A percentile compares a stretch with the other conserved stretches of the same genome.
Evolutionary conservation across 805 yeast species (phyloP).

Genomic region (Suhomyces prunicola): DNA sequence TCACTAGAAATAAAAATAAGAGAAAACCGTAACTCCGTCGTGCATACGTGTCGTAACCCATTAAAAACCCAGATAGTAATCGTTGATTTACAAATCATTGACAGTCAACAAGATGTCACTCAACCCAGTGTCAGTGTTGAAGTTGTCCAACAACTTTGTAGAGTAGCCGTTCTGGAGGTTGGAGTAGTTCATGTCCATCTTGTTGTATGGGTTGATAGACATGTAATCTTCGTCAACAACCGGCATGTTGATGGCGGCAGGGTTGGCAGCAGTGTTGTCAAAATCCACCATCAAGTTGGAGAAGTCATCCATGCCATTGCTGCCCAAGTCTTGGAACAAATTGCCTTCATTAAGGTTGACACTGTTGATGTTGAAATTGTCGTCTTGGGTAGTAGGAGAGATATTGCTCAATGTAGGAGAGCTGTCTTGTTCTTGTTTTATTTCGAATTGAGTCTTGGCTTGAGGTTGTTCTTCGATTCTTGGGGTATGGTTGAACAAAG

Average conservation of each 20-base stretch:
- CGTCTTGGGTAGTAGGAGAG: not conserved
- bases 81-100: not conserved
- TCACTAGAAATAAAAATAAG: not conserved
- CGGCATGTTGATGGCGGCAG: not conserved
- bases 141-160: not conserved
- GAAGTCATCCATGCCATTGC: not conserved
- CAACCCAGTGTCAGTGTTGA: not conserved
- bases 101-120: not conserved
- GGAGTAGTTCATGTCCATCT: not conserved
- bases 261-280: not conserved
- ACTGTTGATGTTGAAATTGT: not conserved
- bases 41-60: not conserved
- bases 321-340: not conserved
- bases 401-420: not conserved
- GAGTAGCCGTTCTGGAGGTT: not conserved
- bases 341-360: not conserved
- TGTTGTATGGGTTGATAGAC: not conserved
- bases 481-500: slow-evolving; percentile 9
- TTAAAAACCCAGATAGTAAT: not conserved
- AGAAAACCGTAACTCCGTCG: not conserved
- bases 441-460: not conserved
- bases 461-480: not conserved
- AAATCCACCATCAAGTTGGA: slow-evolving; percentile 6
- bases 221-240: not conserved
- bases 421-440: not conserved